Evolutionary conservation across 768 basidiomycete species (phyloP).

Genomic region (Psilocybe cyanescens): DNA sequence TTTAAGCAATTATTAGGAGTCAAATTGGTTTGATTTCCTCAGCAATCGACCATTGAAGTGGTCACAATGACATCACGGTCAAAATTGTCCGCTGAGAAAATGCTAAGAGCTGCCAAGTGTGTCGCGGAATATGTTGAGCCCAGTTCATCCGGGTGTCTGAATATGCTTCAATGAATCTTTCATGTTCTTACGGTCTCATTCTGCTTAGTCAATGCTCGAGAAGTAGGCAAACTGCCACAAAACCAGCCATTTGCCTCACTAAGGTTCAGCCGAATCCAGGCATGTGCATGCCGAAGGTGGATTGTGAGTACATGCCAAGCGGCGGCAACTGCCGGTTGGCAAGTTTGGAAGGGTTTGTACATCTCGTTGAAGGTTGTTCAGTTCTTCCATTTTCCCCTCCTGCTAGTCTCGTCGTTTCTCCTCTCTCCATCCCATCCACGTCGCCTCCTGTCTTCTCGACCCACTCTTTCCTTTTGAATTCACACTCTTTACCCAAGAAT

Average conservation of each 20-base stretch:
- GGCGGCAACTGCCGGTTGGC: conserved; percentile 18
- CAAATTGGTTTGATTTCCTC: not conserved
- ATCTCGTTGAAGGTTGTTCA: not conserved
- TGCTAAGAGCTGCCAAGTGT: not conserved
- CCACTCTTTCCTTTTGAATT: conserved; percentile 18
- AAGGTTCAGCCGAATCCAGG: not conserved
- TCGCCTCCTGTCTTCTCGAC: conserved; percentile 5
- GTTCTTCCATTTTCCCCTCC: conserved; percentile 11
- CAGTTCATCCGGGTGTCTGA: too few species aligned
- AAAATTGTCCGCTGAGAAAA: not conserved
- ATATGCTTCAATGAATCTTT: too few species aligned
- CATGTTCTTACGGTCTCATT: too few species aligned
- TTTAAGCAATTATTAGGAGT: not conserved
- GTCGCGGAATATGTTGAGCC: too few species aligned
- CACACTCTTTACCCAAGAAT: conserved; percentile 19
- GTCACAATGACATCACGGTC: not conserved
- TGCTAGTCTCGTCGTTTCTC: conserved; percentile 2
- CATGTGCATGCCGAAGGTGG: not conserved
- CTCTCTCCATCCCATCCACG: conserved; percentile 4
- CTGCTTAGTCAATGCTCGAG: too few species aligned
- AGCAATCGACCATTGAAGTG: not conserved
- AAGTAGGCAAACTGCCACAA: too few species aligned
- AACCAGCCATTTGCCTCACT: too few species aligned
- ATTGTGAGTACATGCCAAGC: not conserved
- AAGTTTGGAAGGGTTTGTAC: not conserved